Conservation (phyloP, 1,139 yeast genomes). For the Diutina rugosa region DNA sequence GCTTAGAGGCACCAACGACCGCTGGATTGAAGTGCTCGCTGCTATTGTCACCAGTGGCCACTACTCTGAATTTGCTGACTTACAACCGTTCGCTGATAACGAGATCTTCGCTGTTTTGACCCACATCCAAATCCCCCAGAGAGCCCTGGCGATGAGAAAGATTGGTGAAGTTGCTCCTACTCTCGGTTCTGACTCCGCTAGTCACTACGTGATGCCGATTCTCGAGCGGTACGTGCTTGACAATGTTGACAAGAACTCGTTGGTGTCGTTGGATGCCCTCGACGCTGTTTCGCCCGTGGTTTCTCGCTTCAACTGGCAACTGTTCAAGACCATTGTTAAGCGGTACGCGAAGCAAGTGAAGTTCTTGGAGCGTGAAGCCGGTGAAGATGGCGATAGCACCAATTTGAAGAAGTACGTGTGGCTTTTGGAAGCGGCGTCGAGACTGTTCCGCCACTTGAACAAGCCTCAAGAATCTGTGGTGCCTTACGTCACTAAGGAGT, state of each 20-base stretch:
- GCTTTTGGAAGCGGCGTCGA: neutral
- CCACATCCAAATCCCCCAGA: conserved; percentile 78
- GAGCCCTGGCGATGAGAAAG: conserved; percentile 70
- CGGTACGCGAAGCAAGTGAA: neutral
- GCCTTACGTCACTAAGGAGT: neutral
- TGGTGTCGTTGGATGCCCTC: conserved; percentile 64
- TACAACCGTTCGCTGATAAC: conserved; percentile 14
- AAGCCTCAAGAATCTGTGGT: neutral
- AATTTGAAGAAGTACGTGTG: neutral
- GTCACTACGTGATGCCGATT: conserved; percentile 76
- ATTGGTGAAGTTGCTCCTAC: conserved; percentile 26
- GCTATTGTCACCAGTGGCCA: conserved; percentile 32
- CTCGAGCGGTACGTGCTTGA: conserved; percentile 62
- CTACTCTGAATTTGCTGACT: neutral
- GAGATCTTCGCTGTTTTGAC: conserved; percentile 66
- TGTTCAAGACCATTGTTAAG: conserved; percentile 63
- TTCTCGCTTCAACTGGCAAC: conserved; percentile 60
- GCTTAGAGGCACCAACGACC: conserved; percentile 51
- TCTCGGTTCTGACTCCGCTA: conserved; percentile 45
- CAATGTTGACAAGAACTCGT: conserved; percentile 51
- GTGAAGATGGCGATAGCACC: neutral
- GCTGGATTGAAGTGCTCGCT: conserved; percentile 54
- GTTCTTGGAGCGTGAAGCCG: neutral
- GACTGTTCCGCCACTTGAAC: neutral
- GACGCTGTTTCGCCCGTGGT: conserved; percentile 49